Evolutionary conservation across 169 alveolate genomes (phyloP).

Genomic region (Plasmodium falciparum): DNA sequence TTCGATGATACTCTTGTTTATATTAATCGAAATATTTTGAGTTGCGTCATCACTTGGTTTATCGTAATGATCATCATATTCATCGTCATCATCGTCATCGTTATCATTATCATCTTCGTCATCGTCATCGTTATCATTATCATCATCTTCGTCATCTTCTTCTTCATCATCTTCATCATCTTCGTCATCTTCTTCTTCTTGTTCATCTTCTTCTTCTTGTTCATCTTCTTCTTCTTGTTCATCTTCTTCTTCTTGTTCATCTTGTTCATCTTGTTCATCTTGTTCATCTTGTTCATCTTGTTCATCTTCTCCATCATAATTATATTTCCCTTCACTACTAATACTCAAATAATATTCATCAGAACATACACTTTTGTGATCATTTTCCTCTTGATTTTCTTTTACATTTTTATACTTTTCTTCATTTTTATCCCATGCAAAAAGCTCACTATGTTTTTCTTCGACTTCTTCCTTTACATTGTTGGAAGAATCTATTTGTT

Average conservation of each 20-base stretch:
- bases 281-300: neutral
- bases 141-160: neutral
- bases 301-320: neutral
- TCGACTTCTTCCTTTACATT: neutral
- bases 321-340: constrained; percentile 7
- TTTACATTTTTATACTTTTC: neutral
- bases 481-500: neutral
- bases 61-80: neutral
- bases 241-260: neutral
- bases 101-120: neutral
- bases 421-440: constrained; percentile 3
- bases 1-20: too few relatives aligned
- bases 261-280: neutral
- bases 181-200: neutral
- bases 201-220: neutral
- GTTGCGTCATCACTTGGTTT: too few relatives aligned
- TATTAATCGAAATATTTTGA: too few relatives aligned
- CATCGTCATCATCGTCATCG: neutral
- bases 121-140: neutral
- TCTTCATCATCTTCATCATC: neutral
- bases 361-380: neutral
- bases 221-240: neutral
- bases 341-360: constrained; percentile 24
- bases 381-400: neutral
- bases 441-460: neutral